phyloP scores from a whole-genome alignment of 352 stramenopile genomes.

The Phytophthora sansomeana region DNA sequence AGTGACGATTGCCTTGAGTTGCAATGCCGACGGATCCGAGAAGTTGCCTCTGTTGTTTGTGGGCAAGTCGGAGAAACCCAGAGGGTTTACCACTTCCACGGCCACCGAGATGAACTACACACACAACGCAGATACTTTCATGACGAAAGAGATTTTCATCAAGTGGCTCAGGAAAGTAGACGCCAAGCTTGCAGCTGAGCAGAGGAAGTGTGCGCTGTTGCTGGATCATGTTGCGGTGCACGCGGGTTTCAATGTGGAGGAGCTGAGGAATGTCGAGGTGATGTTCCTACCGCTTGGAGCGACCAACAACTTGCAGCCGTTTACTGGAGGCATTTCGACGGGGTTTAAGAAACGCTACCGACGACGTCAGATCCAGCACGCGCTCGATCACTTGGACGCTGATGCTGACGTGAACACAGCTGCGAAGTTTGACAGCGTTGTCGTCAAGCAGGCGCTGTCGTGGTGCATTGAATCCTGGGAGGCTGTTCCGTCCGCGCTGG shows the following conservation, averaged over 20 bases:
- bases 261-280: conserved; percentile 38
- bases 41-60: conserved; percentile 44
- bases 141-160: conserved; percentile 43
- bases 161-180: conserved; percentile 44
- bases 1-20: conserved; percentile 33
- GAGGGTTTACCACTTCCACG: conserved; percentile 30
- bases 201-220: conserved; percentile 37
- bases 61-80: conserved; percentile 40
- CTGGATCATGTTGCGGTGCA: conserved; percentile 40
- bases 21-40: conserved; percentile 48
- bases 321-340: conserved; percentile 30
- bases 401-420: conserved; percentile 22
- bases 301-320: conserved; percentile 27
- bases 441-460: conserved; percentile 29
- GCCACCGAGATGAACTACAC: conserved; percentile 38
- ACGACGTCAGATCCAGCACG: conserved; percentile 38
- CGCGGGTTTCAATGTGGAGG: conserved; percentile 22
- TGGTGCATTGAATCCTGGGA: conserved; percentile 39
- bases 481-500: conserved; percentile 24
- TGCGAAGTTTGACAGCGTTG: conserved; percentile 31
- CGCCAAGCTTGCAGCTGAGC: conserved; percentile 24
- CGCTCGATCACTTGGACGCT: conserved; percentile 34
- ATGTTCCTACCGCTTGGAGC: conserved; percentile 26
- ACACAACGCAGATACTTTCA: conserved; percentile 37
- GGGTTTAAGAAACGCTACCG: conserved; percentile 42